Base-by-base conservation (phyloP, 2,329 filamentous ascomycete genomes). In the Stagonosporopsis chrysanthemi region DNA sequence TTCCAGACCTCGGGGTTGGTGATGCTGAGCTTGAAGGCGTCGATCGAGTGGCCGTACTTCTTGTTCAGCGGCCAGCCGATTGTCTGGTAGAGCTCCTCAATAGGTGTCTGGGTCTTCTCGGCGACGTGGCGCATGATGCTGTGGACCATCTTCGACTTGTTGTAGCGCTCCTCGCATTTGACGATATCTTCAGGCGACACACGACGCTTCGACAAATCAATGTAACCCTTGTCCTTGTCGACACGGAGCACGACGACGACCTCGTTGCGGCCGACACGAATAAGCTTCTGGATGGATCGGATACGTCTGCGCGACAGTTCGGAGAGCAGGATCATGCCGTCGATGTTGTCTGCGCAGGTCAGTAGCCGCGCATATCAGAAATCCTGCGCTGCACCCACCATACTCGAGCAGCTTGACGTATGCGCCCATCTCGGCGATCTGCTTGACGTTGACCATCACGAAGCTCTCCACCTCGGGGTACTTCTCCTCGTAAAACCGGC, bases 391-490 rank as follows among this genome's bases (percentile, higher is more conserved):
- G 35, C 54, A 58, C 68, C 43, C 54, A 75, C 72, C 74, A 82
- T 99, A 99, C 83, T 99, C 95, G 71, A 99, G 89, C 54, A 99
- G 89, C 83, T 99, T 99, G 75, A 99, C 96, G 79, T 99, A 99
- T 72, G 96, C 95, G 79, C 95, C 95, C 96, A 99, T 99, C 81
- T 99, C 96, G 79, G 95, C 95, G 77, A 99, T 99, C 88, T 97
- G 92, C 87, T 97, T 96, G 73, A 98, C 95, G 81, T 98, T 99
- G 78, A 99, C 95, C 95, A 99, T 99, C 77, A 99, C 96, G 82
- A 97, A 98, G 85, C 92, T 96, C 82, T 99, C 95, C 78, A 99
- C 94, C 85, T 98, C 95, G 58, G 92, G 92, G 75, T 90, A 97
- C 81, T 96, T 96, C 83, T 97, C 92, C 85, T 97, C 92, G 79